Base-by-base conservation (phyloP, 1,284 basidiomycete species). In the Cutaneotrichosporon sp. region DNA sequence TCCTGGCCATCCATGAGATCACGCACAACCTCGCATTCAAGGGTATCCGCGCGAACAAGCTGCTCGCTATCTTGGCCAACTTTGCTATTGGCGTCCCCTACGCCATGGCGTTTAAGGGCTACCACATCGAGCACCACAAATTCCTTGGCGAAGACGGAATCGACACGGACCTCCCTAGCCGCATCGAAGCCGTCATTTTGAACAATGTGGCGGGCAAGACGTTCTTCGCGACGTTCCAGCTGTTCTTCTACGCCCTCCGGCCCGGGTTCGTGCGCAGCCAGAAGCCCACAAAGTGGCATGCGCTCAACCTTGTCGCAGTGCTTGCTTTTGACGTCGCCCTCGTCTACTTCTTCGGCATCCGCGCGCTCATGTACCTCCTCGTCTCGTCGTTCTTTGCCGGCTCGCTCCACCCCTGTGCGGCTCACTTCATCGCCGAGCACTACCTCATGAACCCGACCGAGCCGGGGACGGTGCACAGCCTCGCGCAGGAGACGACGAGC, bases 191-290 rank as follows among this genome's bases (percentile, higher is more conserved):
- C 27, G 61, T 93, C 41, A 82, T 86, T 48, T 78, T 98, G 51
- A 91, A 92, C 75, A 97, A 97, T 68, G 93, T 98, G 6, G 82
- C 96, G 5, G 94, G 94, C 46, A 98, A 98, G 74, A 87, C 93
- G 1, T 97, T 98, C 75, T 98, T 98, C 69, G 90, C 90, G 88
- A 94, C 91, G 1, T 98, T 97, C 78, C 96, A 98, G 77, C 92
- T 98, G 61, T 77, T 98, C 53, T 98, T 98, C 78, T 98, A 98
- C 72, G 96, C 96, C 27, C 80, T 98, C 42, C 87, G 94, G 26
- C 94, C 94, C 0, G 89, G 88, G n/a, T 88, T 98, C 67, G 86
- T 97, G 51, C 86, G 90, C 43, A 79, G 83, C 4, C 94, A 97
- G 67, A 81, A 75, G 12, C 79, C 86, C 10, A 96, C 90, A 0